Conservation (phyloP, 768 basidiomycete genomes). For the Pulveroboletus sp. region DNA sequence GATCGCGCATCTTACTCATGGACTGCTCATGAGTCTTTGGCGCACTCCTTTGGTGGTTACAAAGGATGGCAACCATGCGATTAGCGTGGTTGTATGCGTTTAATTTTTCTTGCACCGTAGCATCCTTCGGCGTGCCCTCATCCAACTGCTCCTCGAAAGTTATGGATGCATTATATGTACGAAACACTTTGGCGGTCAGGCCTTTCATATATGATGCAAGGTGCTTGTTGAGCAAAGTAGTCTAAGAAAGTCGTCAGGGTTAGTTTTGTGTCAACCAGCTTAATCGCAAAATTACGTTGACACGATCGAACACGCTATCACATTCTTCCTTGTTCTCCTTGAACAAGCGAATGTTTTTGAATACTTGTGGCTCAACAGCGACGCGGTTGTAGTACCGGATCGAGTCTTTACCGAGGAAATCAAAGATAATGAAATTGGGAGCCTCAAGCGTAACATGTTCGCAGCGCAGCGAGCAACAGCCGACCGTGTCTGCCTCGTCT, state of each 20-base stretch:
- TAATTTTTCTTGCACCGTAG: constrained; percentile 89
- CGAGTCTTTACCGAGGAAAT: constrained; percentile 99
- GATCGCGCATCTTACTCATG: constrained; percentile 92
- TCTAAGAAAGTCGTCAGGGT: constrained; percentile 43
- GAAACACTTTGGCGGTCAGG: constrained; percentile 97
- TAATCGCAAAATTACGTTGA: constrained; percentile 52
- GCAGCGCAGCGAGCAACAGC: constrained; percentile 95
- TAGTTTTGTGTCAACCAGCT: background rate
- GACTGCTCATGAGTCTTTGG: constrained; percentile 90
- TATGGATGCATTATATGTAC: constrained; percentile 98
- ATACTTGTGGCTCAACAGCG: constrained; percentile 84
- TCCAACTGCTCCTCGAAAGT: constrained; percentile 93
- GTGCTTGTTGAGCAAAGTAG: constrained; percentile 84
- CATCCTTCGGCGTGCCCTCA: constrained; percentile 59
- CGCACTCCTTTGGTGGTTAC: constrained; percentile 96
- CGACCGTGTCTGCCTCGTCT: constrained; percentile 98
- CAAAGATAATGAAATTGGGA: constrained; percentile 86
- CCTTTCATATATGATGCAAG: constrained; percentile 93
- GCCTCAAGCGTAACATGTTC: constrained; percentile 92
- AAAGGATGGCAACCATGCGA: constrained; percentile 93
- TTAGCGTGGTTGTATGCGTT: constrained; percentile 98
- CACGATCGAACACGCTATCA: constrained; percentile 91
- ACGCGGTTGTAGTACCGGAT: constrained; percentile 96
- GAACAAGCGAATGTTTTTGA: constrained; percentile 97
- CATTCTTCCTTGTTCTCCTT: constrained; percentile 87